Percentiles rank a stretch among this genome's conserved stretches.
phyloP scores from a whole-genome alignment of 78 protist genomes.

The Dictyostelium brefeldianum region DNA sequence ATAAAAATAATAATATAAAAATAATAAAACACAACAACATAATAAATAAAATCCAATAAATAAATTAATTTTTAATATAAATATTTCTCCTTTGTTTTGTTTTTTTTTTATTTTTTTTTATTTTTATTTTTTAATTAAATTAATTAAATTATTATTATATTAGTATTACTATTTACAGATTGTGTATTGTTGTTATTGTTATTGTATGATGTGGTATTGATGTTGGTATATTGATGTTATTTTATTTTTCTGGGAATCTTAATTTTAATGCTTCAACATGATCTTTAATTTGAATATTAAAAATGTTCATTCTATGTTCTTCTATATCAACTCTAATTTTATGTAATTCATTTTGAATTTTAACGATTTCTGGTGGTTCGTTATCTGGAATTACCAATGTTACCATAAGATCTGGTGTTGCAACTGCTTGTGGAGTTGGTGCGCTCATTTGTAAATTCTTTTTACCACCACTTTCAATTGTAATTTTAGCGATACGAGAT shows the following conservation, averaged over 20 bases:
- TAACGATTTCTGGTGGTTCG: constrained; percentile 12
- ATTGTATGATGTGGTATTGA: background rate
- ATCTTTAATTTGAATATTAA: constrained; percentile 11
- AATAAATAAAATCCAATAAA: too few species aligned
- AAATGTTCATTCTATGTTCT: constrained; percentile 14
- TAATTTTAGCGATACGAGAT: constrained; percentile 22
- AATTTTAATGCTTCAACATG: background rate
- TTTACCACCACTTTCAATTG: constrained; percentile 7
- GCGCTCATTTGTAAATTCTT: background rate
- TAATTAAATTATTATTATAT: background rate
- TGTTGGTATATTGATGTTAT: background rate
- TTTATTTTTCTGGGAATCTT: background rate
- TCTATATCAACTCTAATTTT: constrained; percentile 11
- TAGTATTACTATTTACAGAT: background rate
- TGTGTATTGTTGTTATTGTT: background rate
- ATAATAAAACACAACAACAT: background rate
- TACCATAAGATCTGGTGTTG: constrained; percentile 9
- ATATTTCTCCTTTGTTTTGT: background rate
- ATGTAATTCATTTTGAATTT: constrained; percentile 3
- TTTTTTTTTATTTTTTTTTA: background rate
- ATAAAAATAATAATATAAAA: background rate
- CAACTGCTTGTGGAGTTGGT: background rate
- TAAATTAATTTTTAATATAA: too few species aligned
- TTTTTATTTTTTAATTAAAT: background rate
- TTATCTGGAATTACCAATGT: constrained; percentile 7